phyloP scores from a whole-genome alignment of 169 alveolate genomes.

The Cryptosporidium tyzzeri region DNA sequence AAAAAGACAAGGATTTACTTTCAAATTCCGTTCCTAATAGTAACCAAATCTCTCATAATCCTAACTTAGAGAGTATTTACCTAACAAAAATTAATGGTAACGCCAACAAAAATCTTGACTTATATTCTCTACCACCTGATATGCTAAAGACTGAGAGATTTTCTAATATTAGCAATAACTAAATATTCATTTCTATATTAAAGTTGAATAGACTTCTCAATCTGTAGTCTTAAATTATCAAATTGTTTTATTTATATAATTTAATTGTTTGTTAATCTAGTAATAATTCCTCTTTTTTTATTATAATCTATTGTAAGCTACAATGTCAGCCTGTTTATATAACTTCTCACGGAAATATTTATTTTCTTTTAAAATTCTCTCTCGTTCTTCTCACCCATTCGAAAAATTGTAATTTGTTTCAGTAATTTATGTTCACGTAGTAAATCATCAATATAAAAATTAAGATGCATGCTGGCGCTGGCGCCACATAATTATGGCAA shows the following conservation, averaged over 20 bases:
- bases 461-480: constrained; percentile 10
- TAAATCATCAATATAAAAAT: neutral
- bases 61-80: neutral
- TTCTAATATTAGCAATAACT: neutral
- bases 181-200: neutral
- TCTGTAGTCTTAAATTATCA: neutral
- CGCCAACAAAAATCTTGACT: neutral
- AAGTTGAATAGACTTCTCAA: neutral
- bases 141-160: constrained; percentile 4
- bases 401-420: neutral
- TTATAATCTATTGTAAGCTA: neutral
- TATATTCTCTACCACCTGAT: constrained; percentile 5
- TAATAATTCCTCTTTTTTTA: neutral
- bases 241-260: neutral
- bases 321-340: no score
- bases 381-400: neutral
- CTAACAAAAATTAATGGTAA: neutral
- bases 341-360: no score
- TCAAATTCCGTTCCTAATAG: neutral
- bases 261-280: no score
- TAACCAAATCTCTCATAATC: neutral
- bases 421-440: neutral
- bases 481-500: constrained; percentile 35
- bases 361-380: neutral
- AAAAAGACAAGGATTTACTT: neutral